Evolutionary conservation across 148 eudicot genomes (phyloP), one percentile per base, ranked within the genome.

Genomic region (Vaccinium myrtillus): DNA sequence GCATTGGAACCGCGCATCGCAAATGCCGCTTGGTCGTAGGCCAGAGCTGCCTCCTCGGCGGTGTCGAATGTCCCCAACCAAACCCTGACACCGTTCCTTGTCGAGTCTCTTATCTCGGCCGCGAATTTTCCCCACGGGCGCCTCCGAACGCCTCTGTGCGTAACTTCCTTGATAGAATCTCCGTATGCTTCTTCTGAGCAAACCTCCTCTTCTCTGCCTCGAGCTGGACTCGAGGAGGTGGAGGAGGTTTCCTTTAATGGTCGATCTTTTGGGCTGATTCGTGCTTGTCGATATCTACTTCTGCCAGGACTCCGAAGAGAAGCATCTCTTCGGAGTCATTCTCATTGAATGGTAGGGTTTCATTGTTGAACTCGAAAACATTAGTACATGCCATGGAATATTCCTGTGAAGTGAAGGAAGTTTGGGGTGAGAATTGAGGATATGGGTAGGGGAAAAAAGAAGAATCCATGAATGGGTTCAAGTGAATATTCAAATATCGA

Each of bases 111-210:
- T 48, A 81, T 81, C 55, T 81, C 83, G 1, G 83, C 83, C 5
- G 83, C 83, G 25, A 48, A 81, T 27, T 81, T 81, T 4, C 83
- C 83, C 83, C 83, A 81, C 0, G 77, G 83, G 36, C 83, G 56
- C 25, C 25, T 67, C 5, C 83, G 56, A 1, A 81, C 83, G 0
- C 83, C 83, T 81, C 83, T 49, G 39, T 81, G 67, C 3, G 59
- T 13, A 12, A 69, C 8, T 2, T 6, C 77, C 59, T 81, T 27
- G 0, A 0, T 49, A 4, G 76, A 32, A 19, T 67, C 18, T 50
- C 19, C 16, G 0, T n/a, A 0, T 21, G 8, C 14, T 75, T 43
- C 43, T 14, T 27, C 25, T 4, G n/a, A 10, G 49, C 18, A 21
- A 21, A 13, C 39, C 18, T 67, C 77, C 50, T 81, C 61, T 0